Evolutionary conservation across 78 protist genomes (phyloP), one percentile per base, ranked within the genome.

Genomic region (Protostelium mycophagum): DNA sequence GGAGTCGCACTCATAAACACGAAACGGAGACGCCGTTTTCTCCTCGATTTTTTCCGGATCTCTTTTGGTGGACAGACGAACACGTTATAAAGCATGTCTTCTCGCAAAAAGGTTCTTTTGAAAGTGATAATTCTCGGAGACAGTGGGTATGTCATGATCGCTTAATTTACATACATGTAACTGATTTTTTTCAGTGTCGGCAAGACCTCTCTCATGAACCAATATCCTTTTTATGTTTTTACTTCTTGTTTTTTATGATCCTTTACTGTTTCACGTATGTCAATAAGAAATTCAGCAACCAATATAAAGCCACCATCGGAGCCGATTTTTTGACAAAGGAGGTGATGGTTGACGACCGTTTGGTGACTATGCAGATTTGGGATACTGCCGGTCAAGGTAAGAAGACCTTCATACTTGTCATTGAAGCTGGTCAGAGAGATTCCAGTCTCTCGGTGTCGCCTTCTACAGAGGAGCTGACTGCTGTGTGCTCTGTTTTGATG

Each of bases 231-330:
- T 10, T 28, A 85, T 35, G 25, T 25, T 28, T 28, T 28, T 28
- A 28, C 83, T 28, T 28, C 83, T 28, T 28, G 34, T 28, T 28
- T 0, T 0, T 36, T 36, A 35, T 28, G 29, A 63, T 28, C 34
- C n/a, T n/a, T n/a, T n/a, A n/a, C n/a, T n/a, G n/a, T n/a, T n/a
- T n/a, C n/a, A n/a, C n/a, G 88, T 97, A 97, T 88, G 99, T 98
- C 35, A 97, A 96, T 96, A 92, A 96, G 88, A 97, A 97, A 96
- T 99, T 99, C 95, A 94, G 95, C 91, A 94, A 90, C 95, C 97
- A 97, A 90, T 99, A 99, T 96, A 99, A 99, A 96, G 99, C 99
- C 39, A 99, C 99, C 90, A 99, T 99, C 38, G 99, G 99, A 34
- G 99, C 99, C 25, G 99, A 99, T 89, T 99, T 99, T 96, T 95